These are phyloP conservation scores for Leptographium lundbergii DNA, from an alignment of 2,329 filamentous ascomycete species.

Conservation along the genomic window DNA sequence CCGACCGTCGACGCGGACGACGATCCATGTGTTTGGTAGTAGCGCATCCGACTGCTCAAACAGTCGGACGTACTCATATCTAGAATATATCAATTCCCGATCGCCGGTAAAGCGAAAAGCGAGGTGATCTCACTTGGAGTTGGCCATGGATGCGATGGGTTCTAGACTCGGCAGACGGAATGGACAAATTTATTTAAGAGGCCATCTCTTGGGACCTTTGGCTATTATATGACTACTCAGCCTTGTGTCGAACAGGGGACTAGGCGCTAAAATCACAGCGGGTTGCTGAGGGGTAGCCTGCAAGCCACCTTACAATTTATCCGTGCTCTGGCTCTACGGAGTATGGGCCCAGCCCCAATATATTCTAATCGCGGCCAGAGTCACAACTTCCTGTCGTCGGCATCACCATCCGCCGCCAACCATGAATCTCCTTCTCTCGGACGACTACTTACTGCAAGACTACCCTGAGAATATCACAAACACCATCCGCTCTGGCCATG, in stretches of 20 bases:
- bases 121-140: slow-evolving; percentile 26
- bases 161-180: background rate
- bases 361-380: background rate
- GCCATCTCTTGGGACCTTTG: background rate
- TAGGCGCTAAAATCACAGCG: background rate
- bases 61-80: slow-evolving; percentile 83
- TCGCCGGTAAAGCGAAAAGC: background rate
- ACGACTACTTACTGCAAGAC: slow-evolving; percentile 58
- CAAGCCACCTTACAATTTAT: background rate
- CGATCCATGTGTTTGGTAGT: slow-evolving; percentile 88
- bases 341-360: background rate
- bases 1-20: slow-evolving; percentile 84
- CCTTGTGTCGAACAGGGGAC: background rate
- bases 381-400: background rate
- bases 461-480: slow-evolving; percentile 85
- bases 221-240: background rate
- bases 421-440: slow-evolving; percentile 49
- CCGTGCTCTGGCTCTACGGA: background rate
- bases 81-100: background rate
- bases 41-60: slow-evolving; percentile 77
- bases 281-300: background rate
- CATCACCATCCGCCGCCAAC: background rate
- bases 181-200: background rate
- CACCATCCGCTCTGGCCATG: slow-evolving; percentile 63
- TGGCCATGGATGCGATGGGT: slow-evolving; percentile 12